phyloP scores from a whole-genome alignment of 495 filamentous ascomycete species.

The Podospora australis region DNA sequence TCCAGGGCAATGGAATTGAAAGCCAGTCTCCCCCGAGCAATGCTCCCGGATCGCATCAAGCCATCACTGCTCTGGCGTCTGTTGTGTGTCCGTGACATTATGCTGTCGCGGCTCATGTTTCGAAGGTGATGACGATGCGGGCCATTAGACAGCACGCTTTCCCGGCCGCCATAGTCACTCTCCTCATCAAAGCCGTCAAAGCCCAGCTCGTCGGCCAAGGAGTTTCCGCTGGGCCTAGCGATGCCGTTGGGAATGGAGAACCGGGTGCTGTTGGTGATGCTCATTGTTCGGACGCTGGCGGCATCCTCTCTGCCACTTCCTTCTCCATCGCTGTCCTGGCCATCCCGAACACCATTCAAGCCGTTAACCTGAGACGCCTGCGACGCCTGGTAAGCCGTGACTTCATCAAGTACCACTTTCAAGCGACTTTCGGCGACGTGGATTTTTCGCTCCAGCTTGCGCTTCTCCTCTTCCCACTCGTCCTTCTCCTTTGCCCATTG shows the following conservation, averaged over 20 bases:
- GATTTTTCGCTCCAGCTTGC: conserved; percentile 71
- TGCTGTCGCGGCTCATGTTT: conserved; percentile 27
- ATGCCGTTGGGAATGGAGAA: conserved; percentile 60
- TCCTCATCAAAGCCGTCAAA: conserved; percentile 68
- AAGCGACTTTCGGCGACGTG: conserved; percentile 84
- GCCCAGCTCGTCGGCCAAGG: conserved; percentile 83
- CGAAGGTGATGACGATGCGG: conserved; percentile 29
- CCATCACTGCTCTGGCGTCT: conserved; percentile 47
- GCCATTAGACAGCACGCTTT: conserved; percentile 42
- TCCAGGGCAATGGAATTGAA: conserved; percentile 44
- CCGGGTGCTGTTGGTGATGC: conserved; percentile 65
- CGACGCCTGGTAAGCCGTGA: conserved; percentile 66
- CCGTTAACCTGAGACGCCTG: conserved; percentile 46
- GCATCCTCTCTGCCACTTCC: conserved; percentile 57
- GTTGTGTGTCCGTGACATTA: conserved; percentile 37
- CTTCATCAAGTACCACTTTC: conserved; percentile 74
- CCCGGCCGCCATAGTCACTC: conserved; percentile 47
- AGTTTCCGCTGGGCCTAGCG: conserved; percentile 58
- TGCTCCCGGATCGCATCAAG: conserved; percentile 42
- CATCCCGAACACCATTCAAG: conserved; percentile 27
- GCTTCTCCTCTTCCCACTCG: conserved; percentile 71
- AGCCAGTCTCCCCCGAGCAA: conserved; percentile 39
- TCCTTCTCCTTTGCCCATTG: conserved; percentile 79
- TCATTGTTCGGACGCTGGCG: conserved; percentile 69
- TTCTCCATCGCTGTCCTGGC: conserved; percentile 46